Conservation (phyloP, 768 basidiomycete genomes). For the Kwoniella shandongensis region DNA sequence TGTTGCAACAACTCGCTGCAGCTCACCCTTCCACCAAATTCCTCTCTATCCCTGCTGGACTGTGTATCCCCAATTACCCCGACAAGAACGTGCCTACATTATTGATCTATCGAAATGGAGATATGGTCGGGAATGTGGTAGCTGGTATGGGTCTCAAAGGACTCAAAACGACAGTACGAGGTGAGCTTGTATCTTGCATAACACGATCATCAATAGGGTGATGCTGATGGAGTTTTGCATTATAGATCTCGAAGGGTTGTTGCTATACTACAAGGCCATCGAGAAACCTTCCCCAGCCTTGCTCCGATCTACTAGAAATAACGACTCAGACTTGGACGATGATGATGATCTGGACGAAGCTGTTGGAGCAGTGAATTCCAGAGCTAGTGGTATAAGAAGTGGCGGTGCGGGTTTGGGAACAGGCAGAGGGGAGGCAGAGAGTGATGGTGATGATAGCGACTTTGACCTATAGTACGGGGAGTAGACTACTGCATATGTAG, state of each 20-base stretch:
- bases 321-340: conserved; percentile 47
- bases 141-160: conserved; percentile 61
- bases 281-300: conserved; percentile 56
- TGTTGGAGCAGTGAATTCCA: conserved; percentile 58
- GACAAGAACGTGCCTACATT: conserved; percentile 88
- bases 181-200: conserved; percentile 56
- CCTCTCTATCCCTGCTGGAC: conserved; percentile 88
- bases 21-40: conserved; percentile 91
- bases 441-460: conserved; percentile 68
- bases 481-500: no score
- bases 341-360: conserved; percentile 56
- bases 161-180: conserved; percentile 69
- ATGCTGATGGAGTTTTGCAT: not conserved
- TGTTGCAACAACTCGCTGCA: conserved; percentile 71
- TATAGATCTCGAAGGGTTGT: conserved; percentile 48
- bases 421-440: conserved; percentile 53
- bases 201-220: not conserved
- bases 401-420: conserved; percentile 52
- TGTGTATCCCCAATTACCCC: conserved; percentile 94
- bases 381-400: conserved; percentile 30
- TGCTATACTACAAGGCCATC: conserved; percentile 65
- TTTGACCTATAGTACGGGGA: conserved; percentile 61
- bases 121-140: conserved; percentile 78
- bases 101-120: conserved; percentile 88
- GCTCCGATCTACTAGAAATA: conserved; percentile 17